A percentile compares a stretch with the other conserved stretches of the same genome.
These are phyloP conservation scores for Chlamydomonas sphaeroides DNA, from an alignment of 139 green algal species.

Conservation along the genomic window DNA sequence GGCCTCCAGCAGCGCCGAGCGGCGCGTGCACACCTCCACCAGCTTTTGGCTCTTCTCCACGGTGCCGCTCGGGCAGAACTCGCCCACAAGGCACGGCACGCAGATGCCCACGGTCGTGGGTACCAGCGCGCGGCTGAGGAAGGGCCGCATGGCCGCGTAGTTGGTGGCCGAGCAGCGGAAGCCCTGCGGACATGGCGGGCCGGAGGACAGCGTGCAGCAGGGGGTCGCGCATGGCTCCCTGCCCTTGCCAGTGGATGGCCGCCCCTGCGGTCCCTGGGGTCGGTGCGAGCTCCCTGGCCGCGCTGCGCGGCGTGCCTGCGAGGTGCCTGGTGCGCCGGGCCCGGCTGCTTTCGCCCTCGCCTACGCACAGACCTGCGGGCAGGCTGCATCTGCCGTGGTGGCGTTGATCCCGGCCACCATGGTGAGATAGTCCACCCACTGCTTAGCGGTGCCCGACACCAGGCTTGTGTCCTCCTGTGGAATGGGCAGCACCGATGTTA, in stretches of 20 bases:
- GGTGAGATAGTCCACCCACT: conserved; percentile 8
- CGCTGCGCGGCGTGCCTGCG: too few relatives aligned
- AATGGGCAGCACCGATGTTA: too few relatives aligned
- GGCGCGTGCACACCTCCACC: not conserved
- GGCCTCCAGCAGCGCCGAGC: not conserved
- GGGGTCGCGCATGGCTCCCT: too few relatives aligned
- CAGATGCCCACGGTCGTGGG: conserved; percentile 12
- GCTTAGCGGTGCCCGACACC: not conserved
- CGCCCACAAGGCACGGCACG: conserved; percentile 34
- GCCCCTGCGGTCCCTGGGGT: too few relatives aligned
- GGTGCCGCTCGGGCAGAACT: conserved; percentile 24
- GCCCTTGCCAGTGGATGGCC: too few relatives aligned
- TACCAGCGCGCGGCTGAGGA: not conserved
- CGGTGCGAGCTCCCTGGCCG: too few relatives aligned
- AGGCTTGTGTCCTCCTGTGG: not conserved
- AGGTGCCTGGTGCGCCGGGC: too few relatives aligned
- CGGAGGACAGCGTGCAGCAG: too few relatives aligned
- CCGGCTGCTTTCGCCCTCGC: too few relatives aligned
- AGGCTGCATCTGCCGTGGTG: not conserved
- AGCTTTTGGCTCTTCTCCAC: conserved; percentile 28
- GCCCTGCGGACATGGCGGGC: too few relatives aligned
- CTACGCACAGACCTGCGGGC: too few relatives aligned
- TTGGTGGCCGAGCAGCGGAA: conserved; percentile 19
- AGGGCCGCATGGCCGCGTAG: not conserved
- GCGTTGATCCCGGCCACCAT: not conserved